These are phyloP conservation scores for Nicotiana otophora DNA, from an alignment of 257 asterid species.

Conservation along the genomic window DNA sequence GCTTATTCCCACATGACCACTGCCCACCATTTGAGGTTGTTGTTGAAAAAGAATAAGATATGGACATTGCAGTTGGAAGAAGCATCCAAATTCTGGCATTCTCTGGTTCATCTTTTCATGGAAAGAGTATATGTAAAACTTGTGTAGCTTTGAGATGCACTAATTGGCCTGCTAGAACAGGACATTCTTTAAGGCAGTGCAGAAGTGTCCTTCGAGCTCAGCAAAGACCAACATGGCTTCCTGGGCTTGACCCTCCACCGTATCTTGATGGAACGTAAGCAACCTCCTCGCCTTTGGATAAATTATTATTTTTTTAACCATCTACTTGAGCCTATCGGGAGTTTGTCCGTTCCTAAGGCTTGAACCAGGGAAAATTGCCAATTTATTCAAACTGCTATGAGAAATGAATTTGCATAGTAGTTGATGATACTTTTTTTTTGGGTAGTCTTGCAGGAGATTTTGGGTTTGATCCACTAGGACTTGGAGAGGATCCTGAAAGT, in stretches of 20 bases:
- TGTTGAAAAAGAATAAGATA: constrained; percentile 16
- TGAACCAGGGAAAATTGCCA: not conserved
- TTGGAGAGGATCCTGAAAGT: constrained; percentile 86
- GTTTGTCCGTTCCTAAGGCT: not conserved
- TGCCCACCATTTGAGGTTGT: not conserved
- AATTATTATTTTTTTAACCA: not conserved
- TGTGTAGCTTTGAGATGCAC: constrained; percentile 23
- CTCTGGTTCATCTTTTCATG: constrained; percentile 29
- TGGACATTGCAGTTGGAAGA: constrained; percentile 49
- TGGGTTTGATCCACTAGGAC: constrained; percentile 90
- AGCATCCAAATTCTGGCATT: constrained; percentile 45
- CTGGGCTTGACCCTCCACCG: constrained; percentile 87
- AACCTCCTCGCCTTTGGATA: not conserved
- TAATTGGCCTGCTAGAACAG: constrained; percentile 24
- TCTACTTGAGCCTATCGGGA: not conserved
- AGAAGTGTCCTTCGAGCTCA: constrained; percentile 46
- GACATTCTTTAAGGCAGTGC: constrained; percentile 17
- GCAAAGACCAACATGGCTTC: constrained; percentile 86
- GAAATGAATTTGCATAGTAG: not conserved
- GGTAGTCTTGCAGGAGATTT: constrained; percentile 81
- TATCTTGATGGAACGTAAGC: constrained; percentile 88
- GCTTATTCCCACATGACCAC: not conserved
- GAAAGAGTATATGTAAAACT: constrained; percentile 26
- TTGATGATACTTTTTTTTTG: not conserved
- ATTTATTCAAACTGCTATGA: not conserved